A percentile compares a stretch with the other conserved stretches of the same genome.
Conservation (phyloP, 1,284 basidiomycete genomes). For the Cryptococcus depauperatus region DNA sequence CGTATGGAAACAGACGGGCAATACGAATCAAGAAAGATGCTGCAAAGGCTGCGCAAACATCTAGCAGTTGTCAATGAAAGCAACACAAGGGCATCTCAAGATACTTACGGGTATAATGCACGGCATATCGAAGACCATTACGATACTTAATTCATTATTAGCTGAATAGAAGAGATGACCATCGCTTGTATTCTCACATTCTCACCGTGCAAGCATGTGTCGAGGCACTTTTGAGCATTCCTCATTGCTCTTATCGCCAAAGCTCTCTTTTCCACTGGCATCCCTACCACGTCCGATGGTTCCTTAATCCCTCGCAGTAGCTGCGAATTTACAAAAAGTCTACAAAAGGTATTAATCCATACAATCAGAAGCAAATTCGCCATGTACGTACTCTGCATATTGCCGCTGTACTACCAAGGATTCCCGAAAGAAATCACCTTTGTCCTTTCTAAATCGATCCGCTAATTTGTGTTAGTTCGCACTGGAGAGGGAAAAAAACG, state of each 20-base stretch:
- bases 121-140: slow-evolving; percentile 75
- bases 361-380: background rate
- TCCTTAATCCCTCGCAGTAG: slow-evolving; percentile 42
- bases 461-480: no score
- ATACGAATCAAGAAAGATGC: slow-evolving; percentile 80
- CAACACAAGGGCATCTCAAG: no score
- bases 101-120: slow-evolving; percentile 50
- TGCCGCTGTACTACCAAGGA: slow-evolving; percentile 38
- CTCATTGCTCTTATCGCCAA: slow-evolving; percentile 44
- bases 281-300: slow-evolving; percentile 37
- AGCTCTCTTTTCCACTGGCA: slow-evolving; percentile 42
- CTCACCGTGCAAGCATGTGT: slow-evolving; percentile 41
- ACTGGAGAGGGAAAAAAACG: background rate
- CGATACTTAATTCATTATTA: slow-evolving; percentile 53
- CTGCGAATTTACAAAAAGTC: slow-evolving; percentile 45
- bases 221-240: slow-evolving; percentile 43
- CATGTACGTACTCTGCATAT: slow-evolving; percentile 31
- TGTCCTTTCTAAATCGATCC: slow-evolving; percentile 37
- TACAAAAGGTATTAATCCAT: no score
- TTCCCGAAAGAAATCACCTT: slow-evolving; percentile 43
- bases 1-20: slow-evolving; percentile 73
- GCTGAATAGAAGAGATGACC: background rate
- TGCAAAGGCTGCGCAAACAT: slow-evolving; percentile 84
- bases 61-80: no score
- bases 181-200: slow-evolving; percentile 21